Base-by-base conservation (phyloP, 164 flowering plant genomes). In the Macadamia tetraphylla region DNA sequence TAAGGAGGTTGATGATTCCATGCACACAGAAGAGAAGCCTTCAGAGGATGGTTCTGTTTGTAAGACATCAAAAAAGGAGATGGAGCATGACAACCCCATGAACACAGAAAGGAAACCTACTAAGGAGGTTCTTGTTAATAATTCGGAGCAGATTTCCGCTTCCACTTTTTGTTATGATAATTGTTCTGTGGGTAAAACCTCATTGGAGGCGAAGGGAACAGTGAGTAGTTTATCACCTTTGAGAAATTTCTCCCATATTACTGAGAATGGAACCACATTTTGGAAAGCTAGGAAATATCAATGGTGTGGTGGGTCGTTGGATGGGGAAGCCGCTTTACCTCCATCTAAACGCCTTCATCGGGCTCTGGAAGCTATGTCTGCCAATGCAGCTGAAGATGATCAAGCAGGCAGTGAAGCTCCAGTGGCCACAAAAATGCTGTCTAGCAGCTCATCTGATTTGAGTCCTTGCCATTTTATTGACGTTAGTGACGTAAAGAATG, bases 351-450 rank as follows among this genome's bases (percentile, higher is more conserved):
- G 96, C 46, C 86, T 94, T 49, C 90, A 92, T 77, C 89, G 95
- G 62, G 97, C 99, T 63, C 67, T 90, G 44, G 96, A 90, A 75
- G 97, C 97, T 2, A 92, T 89, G 98, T 88, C 94, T 64, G 96
- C 91, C 55, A 85, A 87, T 88, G 93, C 80, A 49, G 91, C 86
- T 71, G 97, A 86, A 78, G 88, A 84, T 75, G 77, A 64, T 71
- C 76, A 80, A 74, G 49, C 72, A 46, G 58, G 64, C 70, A 60
- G 23, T 71, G 82, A 79, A 56, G 71, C 29, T 29, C 74, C 73
- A 18, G 60, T 67, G 9, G 17, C 69, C 14, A 42, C 60, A 29
- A 69, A 74, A 55, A 53, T 35, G 3, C 52, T 65, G 5, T 67
- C 57, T 29, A 71, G 72, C 72, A 81, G 72, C 64, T 63, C 79